phyloP scores from a whole-genome alignment of 352 stramenopile species.

The Globisporangium nodosum region DNA sequence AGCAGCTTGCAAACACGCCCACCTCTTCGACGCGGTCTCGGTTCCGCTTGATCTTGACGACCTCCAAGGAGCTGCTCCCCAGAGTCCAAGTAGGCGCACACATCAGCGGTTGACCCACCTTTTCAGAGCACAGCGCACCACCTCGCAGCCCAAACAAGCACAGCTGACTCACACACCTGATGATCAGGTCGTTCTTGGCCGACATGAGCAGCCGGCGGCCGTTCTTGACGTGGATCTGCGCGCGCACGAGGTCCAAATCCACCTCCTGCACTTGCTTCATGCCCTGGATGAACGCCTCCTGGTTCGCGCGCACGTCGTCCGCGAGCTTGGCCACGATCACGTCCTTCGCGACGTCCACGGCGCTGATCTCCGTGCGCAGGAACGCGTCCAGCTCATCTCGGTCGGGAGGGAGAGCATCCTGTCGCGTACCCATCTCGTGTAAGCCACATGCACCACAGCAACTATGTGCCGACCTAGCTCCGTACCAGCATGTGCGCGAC shows the following conservation, averaged over 20 bases:
- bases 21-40: constrained; percentile 72
- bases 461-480: neutral
- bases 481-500: constrained; percentile 61
- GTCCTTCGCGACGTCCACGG: constrained; percentile 77
- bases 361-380: constrained; percentile 76
- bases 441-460: neutral
- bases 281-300: constrained; percentile 74
- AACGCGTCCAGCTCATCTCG: constrained; percentile 53
- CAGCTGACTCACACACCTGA: constrained; percentile 26
- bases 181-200: constrained; percentile 67
- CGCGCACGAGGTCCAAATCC: constrained; percentile 75
- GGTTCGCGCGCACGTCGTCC: constrained; percentile 78
- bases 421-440: neutral
- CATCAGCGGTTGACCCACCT: too few species aligned
- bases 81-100: neutral
- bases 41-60: constrained; percentile 81
- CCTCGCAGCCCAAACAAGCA: too few species aligned
- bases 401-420: constrained; percentile 61
- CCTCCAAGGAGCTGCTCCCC: constrained; percentile 55
- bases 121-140: neutral
- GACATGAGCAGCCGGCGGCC: constrained; percentile 62
- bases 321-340: constrained; percentile 67
- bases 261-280: constrained; percentile 88
- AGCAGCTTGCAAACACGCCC: neutral
- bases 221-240: constrained; percentile 87